Evolutionary conservation across 1,284 basidiomycete genomes (phyloP).

Genomic region (Tilletia setariae): DNA sequence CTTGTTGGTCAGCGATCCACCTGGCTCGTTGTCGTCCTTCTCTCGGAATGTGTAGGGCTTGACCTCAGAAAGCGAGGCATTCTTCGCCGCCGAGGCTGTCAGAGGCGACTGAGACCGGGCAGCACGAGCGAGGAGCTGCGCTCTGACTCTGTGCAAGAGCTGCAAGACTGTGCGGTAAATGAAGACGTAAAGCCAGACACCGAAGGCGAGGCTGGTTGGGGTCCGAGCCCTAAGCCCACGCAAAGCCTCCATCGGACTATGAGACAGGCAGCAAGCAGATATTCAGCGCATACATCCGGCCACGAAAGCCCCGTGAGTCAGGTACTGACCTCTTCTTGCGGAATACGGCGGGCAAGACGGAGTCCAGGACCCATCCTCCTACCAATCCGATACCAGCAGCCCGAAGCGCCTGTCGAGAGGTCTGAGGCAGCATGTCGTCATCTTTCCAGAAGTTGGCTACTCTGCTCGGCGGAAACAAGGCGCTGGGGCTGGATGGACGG

Average conservation of each 20-base stretch:
- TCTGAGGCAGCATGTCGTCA: constrained; percentile 25
- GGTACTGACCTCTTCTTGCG: constrained; percentile 30
- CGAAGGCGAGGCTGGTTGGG: constrained; percentile 26
- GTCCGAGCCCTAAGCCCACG: constrained; percentile 25
- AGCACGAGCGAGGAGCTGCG: constrained; percentile 19
- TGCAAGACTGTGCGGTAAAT: constrained; percentile 34
- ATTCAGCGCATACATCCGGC: background rate
- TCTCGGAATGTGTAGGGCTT: background rate
- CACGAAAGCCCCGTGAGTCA: background rate
- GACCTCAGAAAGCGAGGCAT: constrained; percentile 3
- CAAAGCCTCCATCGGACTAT: constrained; percentile 27
- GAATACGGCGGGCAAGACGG: constrained; percentile 29
- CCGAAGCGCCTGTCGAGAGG: constrained; percentile 24
- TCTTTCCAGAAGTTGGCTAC: constrained; percentile 7
- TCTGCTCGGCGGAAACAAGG: constrained; percentile 8
- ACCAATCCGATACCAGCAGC: constrained; percentile 32
- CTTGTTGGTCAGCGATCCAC: background rate
- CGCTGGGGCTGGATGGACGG: background rate
- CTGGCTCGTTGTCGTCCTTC: background rate
- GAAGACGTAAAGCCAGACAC: constrained; percentile 32
- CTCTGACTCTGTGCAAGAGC: constrained; percentile 25
- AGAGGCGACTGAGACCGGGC: background rate
- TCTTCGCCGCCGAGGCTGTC: constrained; percentile 14
- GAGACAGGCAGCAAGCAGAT: background rate
- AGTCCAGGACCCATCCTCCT: constrained; percentile 30